Conservation (phyloP, 176 grass and related monocot species). For the Poa pratensis region DNA sequence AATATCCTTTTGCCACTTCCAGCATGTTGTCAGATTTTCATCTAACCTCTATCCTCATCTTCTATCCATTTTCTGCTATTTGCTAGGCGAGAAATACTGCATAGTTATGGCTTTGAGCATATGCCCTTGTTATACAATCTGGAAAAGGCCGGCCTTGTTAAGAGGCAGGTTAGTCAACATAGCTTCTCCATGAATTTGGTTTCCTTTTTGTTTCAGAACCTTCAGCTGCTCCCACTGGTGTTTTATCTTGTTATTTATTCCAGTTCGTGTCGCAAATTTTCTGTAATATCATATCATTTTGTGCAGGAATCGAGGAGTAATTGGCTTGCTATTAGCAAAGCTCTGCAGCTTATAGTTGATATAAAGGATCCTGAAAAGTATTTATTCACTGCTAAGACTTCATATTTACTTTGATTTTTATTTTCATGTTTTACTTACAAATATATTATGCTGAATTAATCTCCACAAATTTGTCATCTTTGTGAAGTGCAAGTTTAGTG, state of each 20-base stretch:
- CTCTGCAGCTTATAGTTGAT: conserved; percentile 88
- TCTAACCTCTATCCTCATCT: conserved; percentile 6
- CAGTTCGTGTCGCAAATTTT: conserved; percentile 9
- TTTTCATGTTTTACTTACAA: conserved; percentile 18
- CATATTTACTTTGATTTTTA: conserved; percentile 34
- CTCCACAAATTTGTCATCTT: conserved; percentile 5
- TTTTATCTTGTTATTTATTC: conserved; percentile 30
- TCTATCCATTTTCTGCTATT: conserved; percentile 18
- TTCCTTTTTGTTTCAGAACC: conserved; percentile 9
- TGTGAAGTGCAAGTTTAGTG: not conserved
- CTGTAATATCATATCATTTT: not conserved
- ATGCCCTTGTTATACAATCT: conserved; percentile 88
- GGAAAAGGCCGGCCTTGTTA: conserved; percentile 87
- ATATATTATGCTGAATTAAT: conserved; percentile 16
- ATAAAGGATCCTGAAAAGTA: conserved; percentile 78
- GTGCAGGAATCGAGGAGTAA: conserved; percentile 79
- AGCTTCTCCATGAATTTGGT: not conserved
- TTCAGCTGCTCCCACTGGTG: not conserved
- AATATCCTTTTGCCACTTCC: conserved; percentile 7
- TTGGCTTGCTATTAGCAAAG: conserved; percentile 76
- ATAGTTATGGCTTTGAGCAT: conserved; percentile 97
- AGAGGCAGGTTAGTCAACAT: conserved; percentile 74
- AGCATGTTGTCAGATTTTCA: not conserved
- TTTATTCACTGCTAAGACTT: conserved; percentile 19
- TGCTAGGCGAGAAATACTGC: conserved; percentile 87